A percentile compares a stretch with the other conserved stretches of the same genome.
phyloP scores from a whole-genome alignment of 2,329 filamentous ascomycete species.

The Venturia oleaginea region DNA sequence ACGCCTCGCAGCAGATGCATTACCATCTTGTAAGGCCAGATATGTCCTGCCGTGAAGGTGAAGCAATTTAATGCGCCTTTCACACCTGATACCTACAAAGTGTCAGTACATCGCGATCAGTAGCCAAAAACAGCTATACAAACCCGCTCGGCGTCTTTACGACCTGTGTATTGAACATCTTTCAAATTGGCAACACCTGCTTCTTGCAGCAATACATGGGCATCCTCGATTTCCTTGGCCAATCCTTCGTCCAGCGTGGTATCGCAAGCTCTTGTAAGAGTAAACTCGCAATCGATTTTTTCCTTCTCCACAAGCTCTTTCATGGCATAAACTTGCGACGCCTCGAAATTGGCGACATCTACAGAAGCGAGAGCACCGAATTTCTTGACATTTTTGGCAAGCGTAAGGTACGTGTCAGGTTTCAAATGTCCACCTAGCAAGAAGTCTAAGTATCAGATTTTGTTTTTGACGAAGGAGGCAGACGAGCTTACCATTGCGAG shows the following conservation, averaged over 20 bases:
- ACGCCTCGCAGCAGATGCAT: slow-evolving; percentile 58
- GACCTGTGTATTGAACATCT: background rate
- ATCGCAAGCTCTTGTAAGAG: background rate
- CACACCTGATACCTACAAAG: background rate
- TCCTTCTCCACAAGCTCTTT: background rate
- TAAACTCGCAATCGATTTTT: background rate
- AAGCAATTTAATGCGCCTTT: background rate
- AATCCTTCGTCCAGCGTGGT: background rate
- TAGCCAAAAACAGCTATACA: background rate
- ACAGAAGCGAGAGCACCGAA: background rate
- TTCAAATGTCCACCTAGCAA: background rate
- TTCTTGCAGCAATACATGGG: background rate
- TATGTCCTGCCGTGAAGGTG: slow-evolving; percentile 52
- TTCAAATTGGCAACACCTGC: background rate
- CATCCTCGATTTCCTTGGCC: background rate
- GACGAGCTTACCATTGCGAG: background rate
- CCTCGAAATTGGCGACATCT: background rate
- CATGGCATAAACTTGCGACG: background rate
- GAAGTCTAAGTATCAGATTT: background rate
- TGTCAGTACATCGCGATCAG: background rate
- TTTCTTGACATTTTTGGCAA: background rate
- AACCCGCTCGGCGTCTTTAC: background rate
- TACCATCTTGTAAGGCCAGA: slow-evolving; percentile 83
- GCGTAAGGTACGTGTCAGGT: background rate
- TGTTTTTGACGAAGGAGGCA: background rate